phyloP scores from a whole-genome alignment of 805 yeast genomes.

The Blastobotrys muscicola region DNA sequence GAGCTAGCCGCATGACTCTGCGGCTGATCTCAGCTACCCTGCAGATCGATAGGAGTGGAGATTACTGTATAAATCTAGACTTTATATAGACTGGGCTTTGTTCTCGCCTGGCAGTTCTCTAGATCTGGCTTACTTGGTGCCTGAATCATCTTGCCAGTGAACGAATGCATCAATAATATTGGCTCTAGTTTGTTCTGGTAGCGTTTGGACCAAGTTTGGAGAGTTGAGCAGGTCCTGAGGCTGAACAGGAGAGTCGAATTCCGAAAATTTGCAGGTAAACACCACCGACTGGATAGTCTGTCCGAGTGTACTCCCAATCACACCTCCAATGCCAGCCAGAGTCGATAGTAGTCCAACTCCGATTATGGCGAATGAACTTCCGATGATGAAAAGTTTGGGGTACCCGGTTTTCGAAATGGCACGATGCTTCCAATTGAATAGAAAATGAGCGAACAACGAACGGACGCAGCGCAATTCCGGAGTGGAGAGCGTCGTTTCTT shows the following conservation, averaged over 20 bases:
- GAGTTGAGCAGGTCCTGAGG: conserved; percentile 3
- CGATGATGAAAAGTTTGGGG: conserved; percentile 35
- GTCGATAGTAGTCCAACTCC: conserved; percentile 38
- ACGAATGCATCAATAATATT: conserved; percentile 6
- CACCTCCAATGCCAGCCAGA: conserved; percentile 36
- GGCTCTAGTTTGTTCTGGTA: not conserved
- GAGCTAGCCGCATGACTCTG: too few species aligned
- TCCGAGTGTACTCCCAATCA: conserved; percentile 34
- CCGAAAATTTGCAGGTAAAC: conserved; percentile 13
- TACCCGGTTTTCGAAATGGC: conserved; percentile 34
- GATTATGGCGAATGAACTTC: conserved; percentile 30
- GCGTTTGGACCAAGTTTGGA: conserved; percentile 4
- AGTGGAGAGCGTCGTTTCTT: conserved; percentile 30
- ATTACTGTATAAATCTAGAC: too few species aligned
- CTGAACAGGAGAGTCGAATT: not conserved
- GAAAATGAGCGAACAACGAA: conserved; percentile 33
- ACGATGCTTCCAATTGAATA: conserved; percentile 40
- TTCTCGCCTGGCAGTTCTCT: too few species aligned
- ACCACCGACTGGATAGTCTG: conserved; percentile 33
- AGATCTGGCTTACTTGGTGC: too few species aligned
- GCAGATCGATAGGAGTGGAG: too few species aligned
- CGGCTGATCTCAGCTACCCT: too few species aligned
- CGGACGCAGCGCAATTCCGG: conserved; percentile 36
- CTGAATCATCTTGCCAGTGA: too few species aligned
- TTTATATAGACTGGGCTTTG: too few species aligned